Base-by-base conservation (phyloP, 2,329 filamentous ascomycete genomes). In the Colletotrichum filicis region DNA sequence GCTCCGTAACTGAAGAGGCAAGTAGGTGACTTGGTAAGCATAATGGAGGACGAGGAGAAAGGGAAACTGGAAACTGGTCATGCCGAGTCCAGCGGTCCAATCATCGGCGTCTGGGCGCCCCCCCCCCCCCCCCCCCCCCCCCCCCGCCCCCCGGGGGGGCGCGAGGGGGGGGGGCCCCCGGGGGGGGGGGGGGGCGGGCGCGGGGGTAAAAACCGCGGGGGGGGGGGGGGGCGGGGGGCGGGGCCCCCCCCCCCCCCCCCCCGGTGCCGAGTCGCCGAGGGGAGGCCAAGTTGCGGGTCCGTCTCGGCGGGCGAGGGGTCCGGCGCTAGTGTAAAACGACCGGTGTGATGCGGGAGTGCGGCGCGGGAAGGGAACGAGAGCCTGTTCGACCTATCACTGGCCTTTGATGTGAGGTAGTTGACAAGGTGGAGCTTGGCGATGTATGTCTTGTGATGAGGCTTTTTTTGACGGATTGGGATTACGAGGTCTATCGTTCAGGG, bases 51-150 rank as follows among this genome's bases (percentile, higher is more conserved):
- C n/a, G n/a, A n/a, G n/a, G n/a, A n/a, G n/a, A n/a, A n/a, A n/a
- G n/a, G n/a, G n/a, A n/a, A n/a, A n/a, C n/a, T n/a, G n/a, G n/a
- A n/a, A n/a, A n/a, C n/a, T n/a, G n/a, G n/a, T n/a, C n/a, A n/a
- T n/a, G n/a, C n/a, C n/a, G 37, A 42, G n/a, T 9, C 9, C 57
- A 28, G 68, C 19, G 28, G 56, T 28, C 68, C 68, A 71, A 71
- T 71, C 64, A 71, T 46, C 64, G 68, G 64, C 42, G 22, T 12
- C 35, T 6, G 0, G 26, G n/a, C n/a, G n/a, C n/a, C n/a, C n/a
- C n/a, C n/a, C n/a, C n/a, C n/a, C n/a, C n/a, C n/a, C n/a, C n/a
- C n/a, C n/a, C n/a, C n/a, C n/a, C n/a, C n/a, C n/a, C n/a, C n/a
- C n/a, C n/a, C n/a, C n/a, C n/a, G n/a, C n/a, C n/a, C n/a, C n/a